Percentiles rank a stretch among this genome's conserved stretches.
These are phyloP conservation scores for Penicillium salamii DNA, from an alignment of 495 filamentous ascomycete species.

Conservation along the genomic window DNA sequence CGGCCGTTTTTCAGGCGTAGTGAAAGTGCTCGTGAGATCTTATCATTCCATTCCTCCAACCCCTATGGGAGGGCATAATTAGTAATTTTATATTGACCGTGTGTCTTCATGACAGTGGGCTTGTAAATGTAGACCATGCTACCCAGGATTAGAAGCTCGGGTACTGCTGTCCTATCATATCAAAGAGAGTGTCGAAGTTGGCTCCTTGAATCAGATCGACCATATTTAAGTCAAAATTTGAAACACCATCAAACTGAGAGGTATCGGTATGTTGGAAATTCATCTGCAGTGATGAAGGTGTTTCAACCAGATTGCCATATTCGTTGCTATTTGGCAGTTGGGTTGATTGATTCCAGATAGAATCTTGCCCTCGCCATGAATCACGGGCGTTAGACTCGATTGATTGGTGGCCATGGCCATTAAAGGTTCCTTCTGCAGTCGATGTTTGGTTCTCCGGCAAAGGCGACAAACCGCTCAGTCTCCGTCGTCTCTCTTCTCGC, in stretches of 20 bases:
- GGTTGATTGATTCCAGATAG: background rate
- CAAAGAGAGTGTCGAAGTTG: constrained; percentile 37
- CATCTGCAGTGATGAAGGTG: constrained; percentile 4
- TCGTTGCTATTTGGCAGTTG: background rate
- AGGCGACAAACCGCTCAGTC: background rate
- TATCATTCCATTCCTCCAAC: too few relatives aligned
- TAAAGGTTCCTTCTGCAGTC: background rate
- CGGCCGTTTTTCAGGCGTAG: too few relatives aligned
- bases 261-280: constrained; percentile 12
- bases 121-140: background rate
- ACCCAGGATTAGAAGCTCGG: constrained; percentile 32
- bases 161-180: constrained; percentile 39
- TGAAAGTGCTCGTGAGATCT: too few relatives aligned
- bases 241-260: constrained; percentile 10
- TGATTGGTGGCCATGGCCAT: background rate
- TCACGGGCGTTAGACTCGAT: background rate
- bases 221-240: constrained; percentile 39
- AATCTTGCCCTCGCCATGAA: background rate
- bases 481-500: background rate
- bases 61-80: too few relatives aligned
- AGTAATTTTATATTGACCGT: too few relatives aligned
- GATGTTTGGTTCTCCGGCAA: background rate
- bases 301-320: background rate
- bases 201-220: constrained; percentile 36
- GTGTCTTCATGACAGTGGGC: background rate